Base-by-base conservation (phyloP, 768 basidiomycete genomes). In the Trametes coccinea region DNA sequence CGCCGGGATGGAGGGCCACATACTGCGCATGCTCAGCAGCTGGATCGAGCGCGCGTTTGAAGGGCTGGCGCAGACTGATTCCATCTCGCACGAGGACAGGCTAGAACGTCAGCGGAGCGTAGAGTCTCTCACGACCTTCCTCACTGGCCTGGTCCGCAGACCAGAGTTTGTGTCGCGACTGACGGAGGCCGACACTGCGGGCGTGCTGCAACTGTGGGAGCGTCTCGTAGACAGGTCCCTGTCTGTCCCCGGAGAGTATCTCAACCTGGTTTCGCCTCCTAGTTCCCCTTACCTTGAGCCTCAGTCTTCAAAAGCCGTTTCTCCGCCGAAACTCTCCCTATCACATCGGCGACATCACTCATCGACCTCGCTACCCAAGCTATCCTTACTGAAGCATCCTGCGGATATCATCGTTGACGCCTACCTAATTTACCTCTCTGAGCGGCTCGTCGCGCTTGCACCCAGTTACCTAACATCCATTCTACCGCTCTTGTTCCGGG, bases 401-500 rank as follows among this genome's bases (percentile, higher is more conserved):
- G 80, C 82, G n/a, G 88, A 90, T 63, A 75, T 88, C 45, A 84
- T 86, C 27, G 80, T 84, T 41, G 72, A 78, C 9, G 77, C 89
- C 46, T 92, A 89, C 69, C 78, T 91, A 16, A 77, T 78, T 61
- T 84, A 90, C 69, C 80, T 91, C 10, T 73, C 76, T n/a, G 77
- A 82, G 1, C 85, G 88, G 60, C 74, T 86, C 48, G 87, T 86
- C 68, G 79, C 78, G 14, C 76, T 91, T 14, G 77, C 86, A 5
- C 80, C 86, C 6, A 72, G 72, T 10, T 79, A 82, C 66, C 80
- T 91, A 39, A 70, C 74, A 11, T 66, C 74, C 39, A 84, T 92
- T 54, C 76, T 92, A n/a, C 87, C 88, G 0, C 77, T 88, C 37
- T 82, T 93, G n/a, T 89, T 91, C 68, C 85, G 88, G 16, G 82